Base-by-base conservation (phyloP, 2,329 filamentous ascomycete genomes). In the Cephalotrichum gorgonifer region DNA sequence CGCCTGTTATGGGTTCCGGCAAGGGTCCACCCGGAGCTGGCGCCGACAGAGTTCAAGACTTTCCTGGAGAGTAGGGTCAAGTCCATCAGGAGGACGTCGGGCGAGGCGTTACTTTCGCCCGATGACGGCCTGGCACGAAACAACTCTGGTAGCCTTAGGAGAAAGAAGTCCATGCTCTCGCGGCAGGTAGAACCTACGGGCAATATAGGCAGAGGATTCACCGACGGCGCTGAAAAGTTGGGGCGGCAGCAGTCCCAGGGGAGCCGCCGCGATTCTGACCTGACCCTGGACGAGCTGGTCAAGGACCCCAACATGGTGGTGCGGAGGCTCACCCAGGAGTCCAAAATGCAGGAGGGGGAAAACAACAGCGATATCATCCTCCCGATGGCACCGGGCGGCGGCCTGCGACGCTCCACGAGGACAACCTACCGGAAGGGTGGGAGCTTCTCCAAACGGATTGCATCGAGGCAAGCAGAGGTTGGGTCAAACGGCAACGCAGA, bases 121-220 rank as follows among this genome's bases (percentile, higher is more conserved):
- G 76, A 84, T 8, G 56, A 55, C 54, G 68, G 76, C 11, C 46
- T 50, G 8, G 44, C 27, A 11, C 47, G 41, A 9, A 46, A 35
- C 23, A 78, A 78, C 17, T 78, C 67, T 62, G 78, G 78, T 15
- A 77, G 85, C 35, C 63, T 97, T 54, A 77, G 83, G 56, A 79
- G 93, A 58, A 95, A 95, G 66, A 95, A 93, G 66, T 97, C 91
- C 0, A 96, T 95, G 87, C 74, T 98, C 5, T 97, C 91, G 6
- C 79, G 85, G 51, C 90, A 97, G 63, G 86, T 98, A 51, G 86
- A 95, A 56, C 86, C 79, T 54, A 79, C 81, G 4, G 74, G 75
- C 8, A 75, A 76, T 0, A 23, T 73, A 68, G 44, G 44, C 7
- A 17, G 75, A 79, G 33, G 80, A 35, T 94, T 93, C 62, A 75